phyloP scores from a whole-genome alignment of 352 stramenopile genomes.

The Aphanomyces euteiches region DNA sequence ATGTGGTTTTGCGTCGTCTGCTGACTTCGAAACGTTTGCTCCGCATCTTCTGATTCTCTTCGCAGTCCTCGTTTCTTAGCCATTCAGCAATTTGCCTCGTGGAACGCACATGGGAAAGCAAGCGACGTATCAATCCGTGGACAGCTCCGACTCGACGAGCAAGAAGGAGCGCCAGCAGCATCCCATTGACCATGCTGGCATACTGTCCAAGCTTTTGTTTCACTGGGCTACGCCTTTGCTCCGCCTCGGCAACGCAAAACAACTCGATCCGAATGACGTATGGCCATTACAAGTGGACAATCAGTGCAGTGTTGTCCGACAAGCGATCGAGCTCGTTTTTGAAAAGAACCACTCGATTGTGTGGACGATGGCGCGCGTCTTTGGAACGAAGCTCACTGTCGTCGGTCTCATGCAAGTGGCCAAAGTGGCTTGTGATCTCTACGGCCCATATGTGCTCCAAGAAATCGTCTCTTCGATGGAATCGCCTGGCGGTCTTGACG shows the following conservation, averaged over 20 bases:
- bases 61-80: too few species aligned
- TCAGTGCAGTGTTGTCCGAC: background rate
- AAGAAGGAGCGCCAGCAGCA: background rate
- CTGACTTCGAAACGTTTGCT: too few species aligned
- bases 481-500: background rate
- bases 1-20: too few species aligned
- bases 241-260: conserved; percentile 1
- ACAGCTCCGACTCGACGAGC: background rate
- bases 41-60: too few species aligned
- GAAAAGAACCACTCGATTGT: background rate
- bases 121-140: background rate
- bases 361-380: background rate
- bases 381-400: background rate
- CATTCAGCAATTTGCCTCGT: background rate
- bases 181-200: background rate
- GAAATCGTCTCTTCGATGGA: conserved; percentile 14
- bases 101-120: background rate
- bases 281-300: conserved; percentile 9
- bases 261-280: conserved; percentile 6
- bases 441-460: conserved; percentile 15
- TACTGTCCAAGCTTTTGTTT: conserved; percentile 3
- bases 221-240: conserved; percentile 16
- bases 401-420: conserved; percentile 9
- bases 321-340: background rate
- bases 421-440: conserved; percentile 4